Percentiles rank a stretch among this genome's conserved stretches.
phyloP scores from a whole-genome alignment of 345 rosid species.

The Microcos paniculata region DNA sequence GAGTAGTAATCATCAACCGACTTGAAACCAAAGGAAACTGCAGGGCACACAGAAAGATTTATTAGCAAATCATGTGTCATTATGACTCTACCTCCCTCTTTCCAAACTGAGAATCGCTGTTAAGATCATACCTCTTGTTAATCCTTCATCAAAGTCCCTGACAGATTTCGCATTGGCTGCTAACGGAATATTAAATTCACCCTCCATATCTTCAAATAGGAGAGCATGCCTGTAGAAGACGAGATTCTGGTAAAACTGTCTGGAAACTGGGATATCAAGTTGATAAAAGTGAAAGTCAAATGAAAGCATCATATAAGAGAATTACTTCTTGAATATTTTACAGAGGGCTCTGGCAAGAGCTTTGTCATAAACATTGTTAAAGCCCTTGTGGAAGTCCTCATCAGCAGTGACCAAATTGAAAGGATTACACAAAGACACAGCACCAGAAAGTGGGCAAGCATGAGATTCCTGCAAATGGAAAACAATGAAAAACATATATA shows the following conservation, averaged over 20 bases:
- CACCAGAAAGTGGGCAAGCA: conserved; percentile 67
- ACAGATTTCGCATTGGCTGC: conserved; percentile 78
- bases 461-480: conserved; percentile 60
- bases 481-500: not conserved
- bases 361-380: conserved; percentile 80
- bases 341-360: conserved; percentile 70
- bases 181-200: conserved; percentile 65
- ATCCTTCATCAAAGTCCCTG: conserved; percentile 81
- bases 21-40: conserved; percentile 94
- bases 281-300: conserved; percentile 15
- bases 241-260: not conserved
- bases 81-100: not conserved
- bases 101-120: not conserved
- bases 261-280: conserved; percentile 6
- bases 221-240: conserved; percentile 61
- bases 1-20: conserved; percentile 87
- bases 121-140: conserved; percentile 63
- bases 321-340: conserved; percentile 66
- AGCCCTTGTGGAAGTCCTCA: conserved; percentile 91
- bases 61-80: conserved; percentile 9
- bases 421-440: conserved; percentile 90
- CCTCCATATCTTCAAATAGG: conserved; percentile 84
- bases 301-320: conserved; percentile 9
- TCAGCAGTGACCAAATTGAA: conserved; percentile 89
- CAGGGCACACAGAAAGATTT: conserved; percentile 14